Evolutionary conservation across 495 filamentous ascomycete species (phyloP), one percentile per base, ranked within the genome.

Genomic region (Neurospora sp.): DNA sequence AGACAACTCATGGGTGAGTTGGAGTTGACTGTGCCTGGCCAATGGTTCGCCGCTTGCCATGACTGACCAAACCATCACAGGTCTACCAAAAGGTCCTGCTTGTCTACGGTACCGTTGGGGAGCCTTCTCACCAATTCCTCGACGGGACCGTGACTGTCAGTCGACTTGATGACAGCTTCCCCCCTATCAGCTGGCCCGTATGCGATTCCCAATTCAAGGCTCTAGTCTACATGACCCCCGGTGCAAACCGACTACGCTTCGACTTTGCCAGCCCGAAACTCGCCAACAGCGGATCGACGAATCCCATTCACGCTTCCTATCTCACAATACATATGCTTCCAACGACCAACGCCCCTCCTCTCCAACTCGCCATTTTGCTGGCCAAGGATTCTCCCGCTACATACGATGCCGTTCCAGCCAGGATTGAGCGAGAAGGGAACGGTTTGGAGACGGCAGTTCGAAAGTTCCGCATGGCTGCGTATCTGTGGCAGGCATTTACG

Each of bases 401-500:
- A 0, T 97, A 92, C 74, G 93, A 97, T 85, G 90, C 92, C 10
- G 87, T 91, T 36, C 93, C 94, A 1, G 89, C 94, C 71, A 85
- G 91, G 40, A 81, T 87, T 54, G 89, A 92, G 78, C 88, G 88
- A 72, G 94, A 97, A 85, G 94, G 92, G 5, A 95, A 95, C 78
- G 88, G 87, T 3, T 77, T 97, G 39, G 91, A 95, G 3, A 89
- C 86, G 15, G 94, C 94, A 0, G 87, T 96, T 75, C 87, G 88
- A 72, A 97, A 97, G 81, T 97, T 93, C 77, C 88, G 93, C 71
- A 96, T 94, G 90, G 90, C 93, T 31, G 94, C 93, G 21, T 96
- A 97, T 79, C 86, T 98, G 3, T 98, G 94, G 94, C 94, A 97
- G 80, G 93, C 94, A 9, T 97, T 96, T 78, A 98, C 94, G 1